Conservation (phyloP, 2,329 filamentous ascomycete species). For the Claviceps africana region DNA sequence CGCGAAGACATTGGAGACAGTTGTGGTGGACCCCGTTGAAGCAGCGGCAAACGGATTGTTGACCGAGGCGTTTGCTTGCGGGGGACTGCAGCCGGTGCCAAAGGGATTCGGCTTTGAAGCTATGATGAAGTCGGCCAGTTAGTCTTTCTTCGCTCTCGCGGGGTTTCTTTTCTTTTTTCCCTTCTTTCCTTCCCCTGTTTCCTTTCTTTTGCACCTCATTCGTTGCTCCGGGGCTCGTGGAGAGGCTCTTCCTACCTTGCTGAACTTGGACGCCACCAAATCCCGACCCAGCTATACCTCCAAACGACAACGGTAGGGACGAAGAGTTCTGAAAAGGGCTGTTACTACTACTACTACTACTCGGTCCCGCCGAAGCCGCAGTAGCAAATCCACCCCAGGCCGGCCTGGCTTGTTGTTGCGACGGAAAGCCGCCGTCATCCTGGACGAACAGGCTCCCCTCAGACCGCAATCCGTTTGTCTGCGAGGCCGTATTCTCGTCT, state of each 20-base stretch:
- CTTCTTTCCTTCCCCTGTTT: not conserved
- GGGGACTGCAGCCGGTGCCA: not conserved
- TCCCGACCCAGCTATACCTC: not conserved
- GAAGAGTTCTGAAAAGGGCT: not conserved
- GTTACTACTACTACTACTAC: too few species aligned
- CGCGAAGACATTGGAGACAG: not conserved
- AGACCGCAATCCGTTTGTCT: conserved; percentile 6
- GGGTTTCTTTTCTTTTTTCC: not conserved
- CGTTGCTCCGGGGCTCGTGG: not conserved
- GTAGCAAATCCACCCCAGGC: not conserved
- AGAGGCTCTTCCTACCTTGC: not conserved
- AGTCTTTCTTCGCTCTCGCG: not conserved
- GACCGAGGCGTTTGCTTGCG: not conserved
- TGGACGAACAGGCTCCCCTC: conserved; percentile 19
- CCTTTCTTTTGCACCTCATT: too few species aligned
- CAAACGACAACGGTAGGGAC: not conserved
- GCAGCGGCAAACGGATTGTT: conserved; percentile 4
- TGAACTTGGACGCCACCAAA: not conserved
- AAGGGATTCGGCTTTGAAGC: conserved; percentile 4
- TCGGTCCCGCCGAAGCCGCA: not conserved
- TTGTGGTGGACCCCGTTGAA: not conserved
- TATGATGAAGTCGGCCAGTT: not conserved
- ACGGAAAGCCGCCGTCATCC: conserved; percentile 1
- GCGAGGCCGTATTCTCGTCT: not conserved
- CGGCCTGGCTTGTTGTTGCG: not conserved